These are phyloP conservation scores for Aspergillus novofumigatus DNA, from an alignment of 2,329 filamentous ascomycete species.

Conservation along the genomic window DNA sequence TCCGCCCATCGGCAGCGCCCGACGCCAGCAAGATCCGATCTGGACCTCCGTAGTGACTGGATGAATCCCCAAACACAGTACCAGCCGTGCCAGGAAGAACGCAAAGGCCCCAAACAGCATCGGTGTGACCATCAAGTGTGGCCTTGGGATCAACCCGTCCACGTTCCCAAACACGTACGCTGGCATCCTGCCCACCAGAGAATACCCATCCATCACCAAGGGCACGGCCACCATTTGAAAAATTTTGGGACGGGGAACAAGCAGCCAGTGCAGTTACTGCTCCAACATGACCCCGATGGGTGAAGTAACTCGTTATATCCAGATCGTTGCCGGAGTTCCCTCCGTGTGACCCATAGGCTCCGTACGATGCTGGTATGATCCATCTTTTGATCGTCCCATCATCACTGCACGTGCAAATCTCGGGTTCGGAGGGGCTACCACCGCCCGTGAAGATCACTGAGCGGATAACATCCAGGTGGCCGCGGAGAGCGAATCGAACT, in stretches of 20 bases:
- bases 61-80: constrained; percentile 69
- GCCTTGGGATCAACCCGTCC: constrained; percentile 93
- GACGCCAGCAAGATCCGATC: constrained; percentile 89
- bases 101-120: constrained; percentile 93
- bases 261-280: constrained; percentile 82
- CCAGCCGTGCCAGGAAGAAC: constrained; percentile 81
- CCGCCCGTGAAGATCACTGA: constrained; percentile 96
- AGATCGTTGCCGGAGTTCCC: constrained; percentile 67
- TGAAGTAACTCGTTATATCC: constrained; percentile 90
- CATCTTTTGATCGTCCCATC: constrained; percentile 96
- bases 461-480: constrained; percentile 89
- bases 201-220: constrained; percentile 97
- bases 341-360: constrained; percentile 52
- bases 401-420: constrained; percentile 93
- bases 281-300: constrained; percentile 88
- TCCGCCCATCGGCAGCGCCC: constrained; percentile 82
- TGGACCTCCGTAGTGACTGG: constrained; percentile 68
- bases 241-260: constrained; percentile 82
- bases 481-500: constrained; percentile 83
- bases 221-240: constrained; percentile 81
- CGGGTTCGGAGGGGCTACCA: constrained; percentile 89
- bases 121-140: constrained; percentile 87
- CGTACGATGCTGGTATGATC: constrained; percentile 82
- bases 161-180: constrained; percentile 91
- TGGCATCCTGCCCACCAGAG: constrained; percentile 90